Base-by-base conservation (phyloP, 1,284 basidiomycete species). In the Hymenochaete sp. region DNA sequence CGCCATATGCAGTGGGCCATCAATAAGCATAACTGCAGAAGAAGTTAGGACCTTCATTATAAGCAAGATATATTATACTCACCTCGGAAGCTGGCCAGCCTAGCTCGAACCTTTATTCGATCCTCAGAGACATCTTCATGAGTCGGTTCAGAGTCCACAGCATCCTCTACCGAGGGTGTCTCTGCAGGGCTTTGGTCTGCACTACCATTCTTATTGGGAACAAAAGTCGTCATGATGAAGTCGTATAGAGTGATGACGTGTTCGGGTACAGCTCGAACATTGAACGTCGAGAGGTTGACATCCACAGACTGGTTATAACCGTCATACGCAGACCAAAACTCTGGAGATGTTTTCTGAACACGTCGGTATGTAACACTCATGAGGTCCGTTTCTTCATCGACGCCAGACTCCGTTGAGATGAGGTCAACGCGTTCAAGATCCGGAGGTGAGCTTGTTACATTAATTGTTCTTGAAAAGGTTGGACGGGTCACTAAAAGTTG, bases 161-260 rank as follows among this genome's bases (percentile, higher is more conserved):
- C n/a, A n/a, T n/a, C n/a, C n/a, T n/a, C n/a, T n/a, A n/a, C n/a
- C n/a, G n/a, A n/a, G n/a, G n/a, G n/a, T n/a, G n/a, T n/a, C n/a
- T n/a, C n/a, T 29, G 41, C 38, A 29, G 46, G 51, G 44, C 28
- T 44, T 26, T 36, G 27, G 47, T 51, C 51, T n/a, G 61, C 53
- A 29, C 56, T 46, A 19, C 48, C 51, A 25, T 63, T 59, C 40
- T 67, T 55, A 19, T 70, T 61, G 3, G 85, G 77, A 11, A 91
- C 86, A 62, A 97, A 97, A 0, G 93, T 96, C 4, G 89, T 87
- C 86, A 99, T 96, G 64, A 99, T 82, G 68, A 97, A 98, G 65
- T 98, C 93, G 63, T 98, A 98, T 8, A 98, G 67, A 2, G 83
- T 75, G 32, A 99, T 69, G 38, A 98, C 84, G 14, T 95, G 93